Conservation (phyloP, 2,329 filamentous ascomycete genomes). For the Scytalidium lignicola region DNA sequence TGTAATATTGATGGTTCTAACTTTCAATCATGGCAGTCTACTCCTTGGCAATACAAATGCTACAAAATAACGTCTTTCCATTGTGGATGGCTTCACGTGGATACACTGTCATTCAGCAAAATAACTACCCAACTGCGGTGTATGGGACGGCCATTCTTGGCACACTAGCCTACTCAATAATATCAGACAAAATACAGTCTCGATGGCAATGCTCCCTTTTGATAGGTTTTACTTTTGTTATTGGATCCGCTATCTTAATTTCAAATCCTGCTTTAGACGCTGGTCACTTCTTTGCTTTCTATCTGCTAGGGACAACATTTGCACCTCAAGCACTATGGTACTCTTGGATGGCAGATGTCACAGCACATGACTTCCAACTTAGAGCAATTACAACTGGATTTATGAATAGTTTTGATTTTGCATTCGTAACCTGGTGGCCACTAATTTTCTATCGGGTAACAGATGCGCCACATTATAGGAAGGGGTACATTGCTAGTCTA, state of each 20-base stretch:
- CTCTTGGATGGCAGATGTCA: conserved; percentile 41
- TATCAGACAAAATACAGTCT: conserved; percentile 37
- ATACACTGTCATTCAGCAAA: conserved; percentile 37
- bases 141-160: conserved; percentile 38
- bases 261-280: conserved; percentile 28
- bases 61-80: conserved; percentile 39
- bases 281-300: conserved; percentile 39
- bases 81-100: conserved; percentile 40
- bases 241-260: conserved; percentile 34
- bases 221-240: conserved; percentile 37
- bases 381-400: conserved; percentile 39
- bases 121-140: conserved; percentile 38
- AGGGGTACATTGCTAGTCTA: conserved; percentile 35
- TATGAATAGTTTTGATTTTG: conserved; percentile 40
- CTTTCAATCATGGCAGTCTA: conserved; percentile 27
- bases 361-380: conserved; percentile 34
- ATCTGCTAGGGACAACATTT: conserved; percentile 38
- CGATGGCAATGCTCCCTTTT: conserved; percentile 39
- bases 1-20: background rate
- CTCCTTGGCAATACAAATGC: conserved; percentile 37
- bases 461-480: conserved; percentile 33
- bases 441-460: conserved; percentile 36
- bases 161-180: conserved; percentile 34
- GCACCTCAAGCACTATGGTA: conserved; percentile 43
- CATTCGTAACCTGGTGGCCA: conserved; percentile 37